Percentiles rank a stretch among this genome's conserved stretches.
phyloP scores from a whole-genome alignment of 345 rosid species.

The Schrenkiella parvula region DNA sequence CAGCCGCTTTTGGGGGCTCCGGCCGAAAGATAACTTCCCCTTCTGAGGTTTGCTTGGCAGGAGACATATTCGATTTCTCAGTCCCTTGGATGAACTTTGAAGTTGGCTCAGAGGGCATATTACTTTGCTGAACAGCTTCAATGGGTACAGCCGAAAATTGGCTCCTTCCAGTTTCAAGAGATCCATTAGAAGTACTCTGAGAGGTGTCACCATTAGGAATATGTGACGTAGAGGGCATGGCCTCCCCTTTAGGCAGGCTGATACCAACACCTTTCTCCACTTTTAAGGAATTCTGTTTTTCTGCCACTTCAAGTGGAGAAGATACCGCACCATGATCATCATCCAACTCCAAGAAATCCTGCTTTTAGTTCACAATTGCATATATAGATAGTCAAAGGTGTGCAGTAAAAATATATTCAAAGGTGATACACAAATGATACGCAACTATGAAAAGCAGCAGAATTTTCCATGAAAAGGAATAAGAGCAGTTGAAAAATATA shows the following conservation, averaged over 20 bases:
- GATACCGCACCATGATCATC: conserved; percentile 45
- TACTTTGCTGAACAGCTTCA: conserved; percentile 35
- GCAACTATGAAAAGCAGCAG: not conserved
- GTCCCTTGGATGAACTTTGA: conserved; percentile 19
- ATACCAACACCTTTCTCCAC: conserved; percentile 31
- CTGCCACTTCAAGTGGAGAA: conserved; percentile 34
- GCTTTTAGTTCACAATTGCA: conserved; percentile 4
- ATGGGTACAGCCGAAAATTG: conserved; percentile 31
- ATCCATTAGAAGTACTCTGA: conserved; percentile 34
- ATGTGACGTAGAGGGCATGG: conserved; percentile 24
- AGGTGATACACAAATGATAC: not conserved
- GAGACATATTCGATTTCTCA: conserved; percentile 19
- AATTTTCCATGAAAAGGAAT: not conserved
- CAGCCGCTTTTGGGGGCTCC: conserved; percentile 21
- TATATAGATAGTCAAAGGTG: conserved; percentile 2
- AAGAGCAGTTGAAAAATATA: not conserved
- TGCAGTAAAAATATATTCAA: not conserved
- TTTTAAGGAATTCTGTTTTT: conserved; percentile 32
- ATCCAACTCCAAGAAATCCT: conserved; percentile 80
- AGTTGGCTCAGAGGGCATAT: conserved; percentile 30
- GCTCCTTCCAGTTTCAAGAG: conserved; percentile 37
- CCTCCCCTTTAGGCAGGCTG: conserved; percentile 35
- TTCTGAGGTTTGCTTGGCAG: not conserved
- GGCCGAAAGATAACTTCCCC: conserved; percentile 7
- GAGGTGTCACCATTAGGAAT: conserved; percentile 35